phyloP scores from a whole-genome alignment of 2,329 filamentous ascomycete genomes.

The Didymella pinodella region DNA sequence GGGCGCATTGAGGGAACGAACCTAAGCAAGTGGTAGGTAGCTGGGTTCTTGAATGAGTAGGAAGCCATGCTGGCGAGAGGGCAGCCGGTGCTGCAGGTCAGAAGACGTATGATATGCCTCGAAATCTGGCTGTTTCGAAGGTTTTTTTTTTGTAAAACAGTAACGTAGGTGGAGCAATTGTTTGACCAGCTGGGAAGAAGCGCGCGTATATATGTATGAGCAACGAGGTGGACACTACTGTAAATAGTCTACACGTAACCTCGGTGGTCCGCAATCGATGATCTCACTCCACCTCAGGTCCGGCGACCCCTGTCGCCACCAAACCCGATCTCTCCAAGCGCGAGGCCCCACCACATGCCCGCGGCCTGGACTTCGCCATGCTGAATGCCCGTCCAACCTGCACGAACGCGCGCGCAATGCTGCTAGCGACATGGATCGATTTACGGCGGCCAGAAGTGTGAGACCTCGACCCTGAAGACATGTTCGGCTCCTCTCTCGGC shows the following conservation, averaged over 20 bases:
- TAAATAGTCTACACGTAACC: neutral
- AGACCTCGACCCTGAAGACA: conserved; percentile 63
- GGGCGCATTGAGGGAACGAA: conserved; percentile 46
- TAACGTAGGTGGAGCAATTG: neutral
- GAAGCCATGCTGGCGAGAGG: conserved; percentile 52
- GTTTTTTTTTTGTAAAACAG: neutral
- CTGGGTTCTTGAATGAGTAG: conserved; percentile 65
- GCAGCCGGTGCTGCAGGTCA: neutral
- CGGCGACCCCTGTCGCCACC: conserved; percentile 2
- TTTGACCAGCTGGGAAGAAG: no score
- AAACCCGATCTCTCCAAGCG: neutral
- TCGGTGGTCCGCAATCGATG: conserved; percentile 18
- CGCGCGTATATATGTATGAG: neutral
- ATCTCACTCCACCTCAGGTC: conserved; percentile 25
- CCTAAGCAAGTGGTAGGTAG: conserved; percentile 80
- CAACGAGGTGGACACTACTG: neutral
- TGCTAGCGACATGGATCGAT: conserved; percentile 42
- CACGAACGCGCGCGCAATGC: conserved; percentile 22
- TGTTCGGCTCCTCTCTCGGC: conserved; percentile 65
- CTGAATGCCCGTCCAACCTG: neutral
- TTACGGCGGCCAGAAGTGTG: conserved; percentile 34
- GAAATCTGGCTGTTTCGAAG: neutral
- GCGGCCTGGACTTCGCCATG: conserved; percentile 1
- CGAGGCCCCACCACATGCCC: conserved; percentile 8
- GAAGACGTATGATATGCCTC: neutral